Evolutionary conservation across 495 filamentous ascomycete genomes (phyloP).

Genomic region (Penicillium bovifimosum): DNA sequence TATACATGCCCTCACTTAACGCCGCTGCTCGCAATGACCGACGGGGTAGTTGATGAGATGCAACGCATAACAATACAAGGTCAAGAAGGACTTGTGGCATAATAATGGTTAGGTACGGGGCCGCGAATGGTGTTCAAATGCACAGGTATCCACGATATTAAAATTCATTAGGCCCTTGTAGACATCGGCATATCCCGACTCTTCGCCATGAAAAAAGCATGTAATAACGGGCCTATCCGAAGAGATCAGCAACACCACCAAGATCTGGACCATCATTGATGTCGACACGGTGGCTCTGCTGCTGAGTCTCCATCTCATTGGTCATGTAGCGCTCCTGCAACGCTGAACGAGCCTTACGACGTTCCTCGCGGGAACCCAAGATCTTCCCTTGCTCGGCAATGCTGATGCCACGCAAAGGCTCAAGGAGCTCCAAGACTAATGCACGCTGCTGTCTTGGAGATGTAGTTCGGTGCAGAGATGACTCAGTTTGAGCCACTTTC

Average conservation of each 20-base stretch:
- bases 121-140: neutral
- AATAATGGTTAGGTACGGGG: no score
- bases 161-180: neutral
- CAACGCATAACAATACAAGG: slow-evolving; percentile 2
- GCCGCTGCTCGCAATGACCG: slow-evolving; percentile 3
- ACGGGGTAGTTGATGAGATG: slow-evolving; percentile 21
- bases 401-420: slow-evolving; percentile 79
- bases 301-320: slow-evolving; percentile 42
- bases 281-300: slow-evolving; percentile 40
- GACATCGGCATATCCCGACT: neutral
- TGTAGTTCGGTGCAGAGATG: slow-evolving; percentile 53
- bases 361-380: slow-evolving; percentile 43
- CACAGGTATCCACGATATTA: neutral
- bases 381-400: slow-evolving; percentile 91
- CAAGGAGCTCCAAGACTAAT: slow-evolving; percentile 78
- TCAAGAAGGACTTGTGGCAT: no score
- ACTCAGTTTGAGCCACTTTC: slow-evolving; percentile 42
- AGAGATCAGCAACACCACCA: slow-evolving; percentile 63
- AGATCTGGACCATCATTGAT: slow-evolving; percentile 58
- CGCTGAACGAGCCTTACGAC: slow-evolving; percentile 45
- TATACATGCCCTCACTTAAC: neutral
- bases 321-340: slow-evolving; percentile 55
- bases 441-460: slow-evolving; percentile 72
- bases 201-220: neutral
- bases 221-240: slow-evolving; percentile 37